Base-by-base conservation (phyloP, 2,329 filamentous ascomycete species). In the Camillea tinctor region DNA sequence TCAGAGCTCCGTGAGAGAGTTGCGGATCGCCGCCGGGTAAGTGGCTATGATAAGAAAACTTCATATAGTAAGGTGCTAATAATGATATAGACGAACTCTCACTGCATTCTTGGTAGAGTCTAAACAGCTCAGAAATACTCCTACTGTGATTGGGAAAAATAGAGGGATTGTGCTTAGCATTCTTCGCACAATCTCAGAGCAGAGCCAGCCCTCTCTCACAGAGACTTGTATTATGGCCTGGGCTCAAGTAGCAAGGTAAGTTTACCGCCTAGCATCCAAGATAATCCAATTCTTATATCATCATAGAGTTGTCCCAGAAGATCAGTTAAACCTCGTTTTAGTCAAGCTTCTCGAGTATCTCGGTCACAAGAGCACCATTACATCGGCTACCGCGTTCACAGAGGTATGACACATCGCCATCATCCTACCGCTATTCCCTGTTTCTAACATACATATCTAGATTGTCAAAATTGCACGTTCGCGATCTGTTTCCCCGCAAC, bases 211-310 rank as follows among this genome's bases (percentile, higher is more conserved):
- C 4, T 82, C 87, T 61, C 77, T 93, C 51, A 88, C 93, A 55
- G 94, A 98, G 74, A 93, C 92, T 19, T 88, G 91, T 64, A 89
- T 98, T 59, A 80, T 95, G 75, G 90, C 91, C 15, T 93, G 94
- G 85, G 90, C 90, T n/a, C 89, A 92, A 70, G 81, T 97, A 54
- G 94, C 92, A 62, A 83, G 85, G 84, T 88, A 77, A 68, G 78
- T 71, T 13, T 21, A n/a, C 15, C 19, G 4, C 23, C 52, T 19
- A 17, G 22, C 3, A 55, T 20, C 13, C 9, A 59, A 40, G 3
- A 23, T n/a, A 26, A 56, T 26, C 60, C 48, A 55, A 20, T 55
- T 63, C 9, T 64, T 40, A 52, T 55, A 23, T 60, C 50, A 19
- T 51, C 2, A 26, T 56, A 88, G 87, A 59, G 82, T 89, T 9